A percentile compares a stretch with the other conserved stretches of the same genome.
These are phyloP conservation scores for Rhinocladiella similis DNA, from an alignment of 2,329 filamentous ascomycete genomes.

Conservation along the genomic window DNA sequence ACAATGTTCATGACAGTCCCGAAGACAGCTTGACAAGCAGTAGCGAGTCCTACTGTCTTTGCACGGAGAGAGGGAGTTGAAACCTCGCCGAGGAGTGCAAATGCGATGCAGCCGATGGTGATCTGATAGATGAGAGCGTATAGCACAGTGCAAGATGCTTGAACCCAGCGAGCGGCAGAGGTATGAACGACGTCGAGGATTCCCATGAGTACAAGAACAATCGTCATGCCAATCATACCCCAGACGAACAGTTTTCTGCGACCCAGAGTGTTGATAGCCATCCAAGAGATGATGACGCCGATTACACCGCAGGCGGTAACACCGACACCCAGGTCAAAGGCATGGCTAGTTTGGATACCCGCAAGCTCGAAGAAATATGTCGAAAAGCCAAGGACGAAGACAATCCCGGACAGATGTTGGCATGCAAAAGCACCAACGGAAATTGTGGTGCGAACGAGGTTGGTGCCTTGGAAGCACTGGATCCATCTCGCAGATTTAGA, in stretches of 20 bases:
- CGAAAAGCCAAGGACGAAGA: conserved; percentile 45
- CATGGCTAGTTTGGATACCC: conserved; percentile 34
- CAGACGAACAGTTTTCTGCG: conserved; percentile 36
- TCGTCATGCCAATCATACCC: conserved; percentile 35
- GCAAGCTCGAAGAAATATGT: conserved; percentile 50
- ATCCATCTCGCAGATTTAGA: conserved; percentile 34
- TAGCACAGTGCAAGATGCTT: conserved; percentile 39
- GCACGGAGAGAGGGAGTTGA: conserved; percentile 44
- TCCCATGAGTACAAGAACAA: conserved; percentile 40
- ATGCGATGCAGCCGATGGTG: conserved; percentile 45
- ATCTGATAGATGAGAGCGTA: conserved; percentile 43
- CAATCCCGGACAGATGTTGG: conserved; percentile 45
- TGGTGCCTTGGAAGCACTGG: conserved; percentile 45
- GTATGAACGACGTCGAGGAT: conserved; percentile 42
- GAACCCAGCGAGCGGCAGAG: conserved; percentile 36
- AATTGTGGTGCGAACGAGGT: conserved; percentile 46
- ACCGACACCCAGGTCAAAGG: conserved; percentile 42
- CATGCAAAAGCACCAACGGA: conserved; percentile 45
- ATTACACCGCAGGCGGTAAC: conserved; percentile 41
- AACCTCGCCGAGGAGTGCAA: conserved; percentile 50
- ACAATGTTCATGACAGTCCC: conserved; percentile 38
- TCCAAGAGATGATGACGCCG: conserved; percentile 40
- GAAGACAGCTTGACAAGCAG: conserved; percentile 40
- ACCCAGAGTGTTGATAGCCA: conserved; percentile 35
- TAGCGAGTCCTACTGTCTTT: conserved; percentile 47